Conservation (phyloP, 495 filamentous ascomycete species). For the Penicillium paxilli region DNA sequence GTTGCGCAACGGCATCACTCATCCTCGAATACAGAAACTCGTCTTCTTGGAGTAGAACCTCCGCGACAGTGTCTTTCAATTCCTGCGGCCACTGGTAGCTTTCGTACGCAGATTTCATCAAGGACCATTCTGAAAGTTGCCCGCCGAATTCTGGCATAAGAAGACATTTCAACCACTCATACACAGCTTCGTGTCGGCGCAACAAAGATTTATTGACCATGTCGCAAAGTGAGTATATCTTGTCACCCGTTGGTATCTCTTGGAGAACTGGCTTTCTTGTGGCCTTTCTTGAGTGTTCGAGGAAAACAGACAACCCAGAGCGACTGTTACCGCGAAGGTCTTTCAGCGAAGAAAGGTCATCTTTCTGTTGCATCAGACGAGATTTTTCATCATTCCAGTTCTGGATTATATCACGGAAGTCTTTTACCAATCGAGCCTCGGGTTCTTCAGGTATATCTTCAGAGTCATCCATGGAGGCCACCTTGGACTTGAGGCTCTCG, state of each 20-base stretch:
- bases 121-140: slow-evolving; percentile 21
- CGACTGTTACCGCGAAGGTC: slow-evolving; percentile 46
- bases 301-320: slow-evolving; percentile 69
- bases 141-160: slow-evolving; percentile 42
- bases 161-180: slow-evolving; percentile 64
- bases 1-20: slow-evolving; percentile 39
- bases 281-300: slow-evolving; percentile 72
- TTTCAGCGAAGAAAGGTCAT: slow-evolving; percentile 51
- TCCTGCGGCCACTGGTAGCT: slow-evolving; percentile 67
- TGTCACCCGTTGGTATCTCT: slow-evolving; percentile 55
- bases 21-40: slow-evolving; percentile 63
- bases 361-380: slow-evolving; percentile 54
- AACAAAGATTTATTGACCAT: slow-evolving; percentile 55
- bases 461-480: slow-evolving; percentile 15
- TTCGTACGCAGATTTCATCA: slow-evolving; percentile 56
- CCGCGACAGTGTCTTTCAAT: slow-evolving; percentile 69
- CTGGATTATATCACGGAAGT: slow-evolving; percentile 54
- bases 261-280: slow-evolving; percentile 50
- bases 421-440: slow-evolving; percentile 42
- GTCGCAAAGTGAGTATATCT: slow-evolving; percentile 56
- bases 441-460: slow-evolving; percentile 17
- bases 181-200: slow-evolving; percentile 61
- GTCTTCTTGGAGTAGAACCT: slow-evolving; percentile 67
- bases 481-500: slow-evolving; percentile 36
- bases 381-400: slow-evolving; percentile 62